Evolutionary conservation across 768 basidiomycete genomes (phyloP), one percentile per base, ranked within the genome.

Genomic region (Leucocoprinus leucothites): DNA sequence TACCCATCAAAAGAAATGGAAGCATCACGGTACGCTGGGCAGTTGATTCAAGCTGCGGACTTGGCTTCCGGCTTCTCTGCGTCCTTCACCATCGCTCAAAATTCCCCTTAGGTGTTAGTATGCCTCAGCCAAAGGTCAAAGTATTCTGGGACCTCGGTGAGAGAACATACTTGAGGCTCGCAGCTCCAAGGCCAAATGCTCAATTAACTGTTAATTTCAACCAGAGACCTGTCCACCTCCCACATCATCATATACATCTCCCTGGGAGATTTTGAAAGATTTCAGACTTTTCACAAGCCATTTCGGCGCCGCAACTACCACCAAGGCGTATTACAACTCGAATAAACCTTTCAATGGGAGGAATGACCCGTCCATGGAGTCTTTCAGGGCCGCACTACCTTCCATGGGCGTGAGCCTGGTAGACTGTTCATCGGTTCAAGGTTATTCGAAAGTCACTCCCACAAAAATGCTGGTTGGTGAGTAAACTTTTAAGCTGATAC

Each of bases 111-210:
- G 16, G 9, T 19, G 11, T 11, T 18, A 7, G 25, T 14, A 51
- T 51, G 51, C 38, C 51, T 28, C 51, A 5, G 16, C 38, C 51
- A 19, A 51, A 28, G 25, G 44, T 48, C 11, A 44, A 22, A 6
- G 53, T 60, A 16, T 51, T 57, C 9, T 60, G 59, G 59, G 59
- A 60, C 38, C 50, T 60, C 16, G 59, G 59, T 52, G 31, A 31
- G 31, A 31, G 31, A 31, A 5, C 31, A 5, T 31, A 11, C 5
- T 5, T 31, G 31, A 31, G 11, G 11, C 11, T 5, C 31, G 11
- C 11, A 31, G 31, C n/a, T n/a, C n/a, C n/a, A n/a, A 31, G 6
- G 11, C 31, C 31, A 5, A 31, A 5, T 31, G 31, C 5, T 5
- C 31, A 31, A n/a, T n/a, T 31, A 5, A 5, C 31, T 31, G 31